These are phyloP conservation scores for Leucaena leucocephala DNA, from an alignment of 306 rosid genomes.

Conservation along the genomic window DNA sequence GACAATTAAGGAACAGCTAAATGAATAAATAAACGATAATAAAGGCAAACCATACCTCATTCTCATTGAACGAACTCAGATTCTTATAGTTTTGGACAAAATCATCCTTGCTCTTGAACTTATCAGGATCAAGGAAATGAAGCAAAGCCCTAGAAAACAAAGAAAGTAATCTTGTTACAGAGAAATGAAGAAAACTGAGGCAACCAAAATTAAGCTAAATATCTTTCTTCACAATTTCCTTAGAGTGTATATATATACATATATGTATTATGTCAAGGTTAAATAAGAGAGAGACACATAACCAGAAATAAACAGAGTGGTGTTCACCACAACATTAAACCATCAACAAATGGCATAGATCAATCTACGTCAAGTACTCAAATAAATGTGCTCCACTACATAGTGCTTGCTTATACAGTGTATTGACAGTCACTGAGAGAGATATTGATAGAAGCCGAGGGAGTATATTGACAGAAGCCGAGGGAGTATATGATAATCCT, in stretches of 20 bases:
- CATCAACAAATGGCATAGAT: neutral
- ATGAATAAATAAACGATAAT: neutral
- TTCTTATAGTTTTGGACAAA: constrained; percentile 97
- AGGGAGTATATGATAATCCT: too few species aligned
- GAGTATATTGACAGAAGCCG: too few species aligned
- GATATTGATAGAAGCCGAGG: too few species aligned
- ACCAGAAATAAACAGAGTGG: constrained; percentile 14
- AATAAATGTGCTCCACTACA: neutral
- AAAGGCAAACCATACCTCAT: constrained; percentile 63
- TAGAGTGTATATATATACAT: neutral
- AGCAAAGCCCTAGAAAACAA: constrained; percentile 82
- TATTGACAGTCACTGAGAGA: too few species aligned
- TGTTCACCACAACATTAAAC: constrained; percentile 16
- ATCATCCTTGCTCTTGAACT: constrained; percentile 92
- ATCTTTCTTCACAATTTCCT: constrained; percentile 8
- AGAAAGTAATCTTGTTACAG: neutral
- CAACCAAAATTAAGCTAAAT: constrained; percentile 21
- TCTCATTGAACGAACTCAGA: constrained; percentile 96
- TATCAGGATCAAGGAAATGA: constrained; percentile 87
- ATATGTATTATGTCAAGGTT: neutral
- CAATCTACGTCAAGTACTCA: neutral
- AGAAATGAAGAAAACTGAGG: constrained; percentile 2
- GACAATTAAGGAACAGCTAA: neutral
- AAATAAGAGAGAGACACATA: constrained; percentile 12
- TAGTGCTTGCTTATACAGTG: neutral